These are phyloP conservation scores for Diaporthe citrichinensis DNA, from an alignment of 2,329 filamentous ascomycete genomes.

Conservation along the genomic window DNA sequence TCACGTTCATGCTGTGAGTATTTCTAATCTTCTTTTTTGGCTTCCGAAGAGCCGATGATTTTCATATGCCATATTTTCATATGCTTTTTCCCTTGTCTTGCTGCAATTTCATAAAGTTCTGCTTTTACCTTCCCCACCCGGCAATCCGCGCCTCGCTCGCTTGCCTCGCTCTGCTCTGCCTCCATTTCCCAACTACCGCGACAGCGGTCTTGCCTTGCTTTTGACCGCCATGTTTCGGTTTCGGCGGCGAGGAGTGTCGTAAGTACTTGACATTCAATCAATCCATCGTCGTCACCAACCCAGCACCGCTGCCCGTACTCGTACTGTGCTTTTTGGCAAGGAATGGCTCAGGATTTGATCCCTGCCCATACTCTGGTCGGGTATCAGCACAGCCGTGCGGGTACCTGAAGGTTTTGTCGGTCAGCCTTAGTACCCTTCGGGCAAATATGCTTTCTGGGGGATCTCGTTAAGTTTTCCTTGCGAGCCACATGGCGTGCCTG, in stretches of 20 bases:
- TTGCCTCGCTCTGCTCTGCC: constrained; percentile 32
- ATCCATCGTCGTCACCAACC: background rate
- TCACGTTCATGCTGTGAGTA: constrained; percentile 79
- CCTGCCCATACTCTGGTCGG: constrained; percentile 31
- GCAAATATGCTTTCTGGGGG: constrained; percentile 34
- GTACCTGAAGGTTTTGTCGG: constrained; percentile 38
- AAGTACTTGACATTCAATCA: constrained; percentile 26
- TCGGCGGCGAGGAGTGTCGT: constrained; percentile 37
- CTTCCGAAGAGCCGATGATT: constrained; percentile 41
- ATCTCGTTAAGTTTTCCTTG: constrained; percentile 32
- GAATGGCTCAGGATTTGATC: constrained; percentile 34
- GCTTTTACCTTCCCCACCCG: constrained; percentile 32
- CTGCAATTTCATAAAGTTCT: constrained; percentile 36
- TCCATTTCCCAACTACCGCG: constrained; percentile 20
- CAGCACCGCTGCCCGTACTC: constrained; percentile 1
- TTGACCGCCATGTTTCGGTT: constrained; percentile 36
- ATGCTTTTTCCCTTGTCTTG: constrained; percentile 41
- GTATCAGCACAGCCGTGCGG: constrained; percentile 39
- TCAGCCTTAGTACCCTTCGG: constrained; percentile 36
- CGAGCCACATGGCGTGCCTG: constrained; percentile 40
- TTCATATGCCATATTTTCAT: constrained; percentile 35
- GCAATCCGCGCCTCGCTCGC: constrained; percentile 24
- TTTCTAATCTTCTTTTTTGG: constrained; percentile 46
- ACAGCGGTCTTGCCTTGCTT: constrained; percentile 13
- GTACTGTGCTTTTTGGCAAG: constrained; percentile 21